Evolutionary conservation across 2,329 filamentous ascomycete genomes (phyloP).

Genomic region (Microdochium nivale): DNA sequence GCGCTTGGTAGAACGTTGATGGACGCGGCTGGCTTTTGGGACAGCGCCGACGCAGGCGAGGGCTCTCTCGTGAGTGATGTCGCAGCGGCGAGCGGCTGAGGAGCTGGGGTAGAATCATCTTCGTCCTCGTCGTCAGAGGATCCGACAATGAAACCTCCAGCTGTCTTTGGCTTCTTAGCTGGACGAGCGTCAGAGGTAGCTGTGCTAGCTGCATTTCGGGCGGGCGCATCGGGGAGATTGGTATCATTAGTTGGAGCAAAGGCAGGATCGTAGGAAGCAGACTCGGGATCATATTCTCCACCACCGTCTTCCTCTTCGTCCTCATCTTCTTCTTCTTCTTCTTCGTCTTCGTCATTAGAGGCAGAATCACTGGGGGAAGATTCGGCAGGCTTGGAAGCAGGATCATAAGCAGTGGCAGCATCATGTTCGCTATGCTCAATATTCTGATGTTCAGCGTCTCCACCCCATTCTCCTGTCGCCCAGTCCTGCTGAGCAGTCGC

Average conservation of each 20-base stretch:
- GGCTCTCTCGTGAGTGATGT: slow-evolving; percentile 5
- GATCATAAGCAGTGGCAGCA: slow-evolving; percentile 30
- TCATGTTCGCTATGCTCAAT: slow-evolving; percentile 46
- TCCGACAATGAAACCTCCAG: slow-evolving; percentile 51
- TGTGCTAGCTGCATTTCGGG: slow-evolving; percentile 9
- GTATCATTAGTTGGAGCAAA: not conserved
- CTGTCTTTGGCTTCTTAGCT: slow-evolving; percentile 49
- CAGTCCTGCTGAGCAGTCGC: slow-evolving; percentile 17
- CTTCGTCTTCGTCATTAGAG: slow-evolving; percentile 40
- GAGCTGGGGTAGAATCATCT: slow-evolving; percentile 12
- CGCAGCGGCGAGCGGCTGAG: slow-evolving; percentile 5
- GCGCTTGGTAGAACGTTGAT: too few relatives aligned
- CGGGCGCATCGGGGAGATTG: not conserved
- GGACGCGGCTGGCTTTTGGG: not conserved
- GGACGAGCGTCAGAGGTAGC: slow-evolving; percentile 22
- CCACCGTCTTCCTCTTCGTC: slow-evolving; percentile 46
- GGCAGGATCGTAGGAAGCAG: slow-evolving; percentile 31
- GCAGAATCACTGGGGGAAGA: slow-evolving; percentile 38
- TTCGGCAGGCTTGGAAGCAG: slow-evolving; percentile 23
- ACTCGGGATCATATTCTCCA: slow-evolving; percentile 51
- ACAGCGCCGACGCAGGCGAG: not conserved
- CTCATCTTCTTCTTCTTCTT: slow-evolving; percentile 44
- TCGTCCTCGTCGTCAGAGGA: slow-evolving; percentile 51
- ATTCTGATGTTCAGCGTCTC: slow-evolving; percentile 44
- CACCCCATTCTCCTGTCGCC: slow-evolving; percentile 44